Conservation (phyloP, 2,329 filamentous ascomycete species). For the Aureobasidium lini region DNA sequence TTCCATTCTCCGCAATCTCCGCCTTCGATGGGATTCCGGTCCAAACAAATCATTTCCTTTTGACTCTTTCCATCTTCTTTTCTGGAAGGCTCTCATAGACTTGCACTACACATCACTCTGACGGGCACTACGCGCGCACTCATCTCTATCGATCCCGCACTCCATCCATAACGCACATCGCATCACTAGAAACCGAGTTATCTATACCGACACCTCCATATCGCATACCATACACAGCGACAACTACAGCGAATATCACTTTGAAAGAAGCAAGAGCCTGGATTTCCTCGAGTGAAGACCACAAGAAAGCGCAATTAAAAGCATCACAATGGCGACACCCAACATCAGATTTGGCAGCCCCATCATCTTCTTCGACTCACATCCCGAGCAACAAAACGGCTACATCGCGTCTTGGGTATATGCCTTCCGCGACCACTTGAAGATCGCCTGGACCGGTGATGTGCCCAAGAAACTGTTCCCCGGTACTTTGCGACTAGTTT, state of each 20-base stretch:
- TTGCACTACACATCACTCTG: neutral
- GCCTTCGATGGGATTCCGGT: constrained; percentile 8
- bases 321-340: neutral
- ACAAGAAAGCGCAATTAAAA: neutral
- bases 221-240: neutral
- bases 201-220: neutral
- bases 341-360: constrained; percentile 14
- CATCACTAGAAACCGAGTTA: neutral
- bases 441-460: constrained; percentile 16
- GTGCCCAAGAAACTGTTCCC: constrained; percentile 14
- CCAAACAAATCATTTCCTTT: constrained; percentile 14
- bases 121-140: neutral
- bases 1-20: constrained; percentile 10
- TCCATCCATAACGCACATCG: no score
- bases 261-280: neutral
- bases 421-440: constrained; percentile 14
- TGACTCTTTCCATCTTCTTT: constrained; percentile 5
- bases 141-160: neutral
- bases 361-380: constrained; percentile 18
- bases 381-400: constrained; percentile 16
- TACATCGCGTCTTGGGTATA: constrained; percentile 11
- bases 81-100: neutral
- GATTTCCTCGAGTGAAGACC: neutral
- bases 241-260: no score
- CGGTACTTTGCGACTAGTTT: constrained; percentile 13